Evolutionary conservation across 805 yeast genomes (phyloP), one percentile per base, ranked within the genome.

Genomic region (Debaryomyces castellii): DNA sequence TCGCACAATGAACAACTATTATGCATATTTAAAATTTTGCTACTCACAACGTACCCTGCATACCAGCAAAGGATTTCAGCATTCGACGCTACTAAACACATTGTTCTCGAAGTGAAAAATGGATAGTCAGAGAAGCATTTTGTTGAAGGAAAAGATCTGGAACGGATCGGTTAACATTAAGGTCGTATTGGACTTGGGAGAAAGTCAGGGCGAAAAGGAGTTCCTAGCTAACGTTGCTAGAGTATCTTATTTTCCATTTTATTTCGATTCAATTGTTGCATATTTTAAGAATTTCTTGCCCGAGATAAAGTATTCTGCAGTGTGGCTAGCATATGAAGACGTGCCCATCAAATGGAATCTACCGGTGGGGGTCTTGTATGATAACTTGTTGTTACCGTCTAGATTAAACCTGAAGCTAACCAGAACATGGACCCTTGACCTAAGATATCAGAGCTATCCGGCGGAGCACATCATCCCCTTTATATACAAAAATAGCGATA

Each of bases 281-380:
- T 77, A 64, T 54, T 76, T 81, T 46, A 53, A 60, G 27, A 58
- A 67, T 2, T 62, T 59, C 32, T 34, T 46, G 52, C 45, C 50
- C 39, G 17, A 46, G 54, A 14, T 64, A 46, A 5, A 35, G 51
- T 39, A 25, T 47, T 1, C 48, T 55, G 62, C 67, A 1, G 43
- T 68, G 66, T 89, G 96, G 96, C 70, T 89, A 28, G 89, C 81
- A 50, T 77, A 71, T 57, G 84, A 83, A 25, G 75, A 67, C 4
- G 81, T 74, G 1, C 89, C 94, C 0, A 50, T 90, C 24, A 73
- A 77, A 41, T 89, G 97, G 96, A 81, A 86, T 51, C 69, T 80
- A 50, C 96, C 96, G 0, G 62, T 83, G 1, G 96, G 96, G 0
- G 64, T 85, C 4, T 60, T 83, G 2, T 81, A 75, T 56, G 96